Conservation (phyloP, 495 filamentous ascomycete genomes). For the Xylona heveae region DNA sequence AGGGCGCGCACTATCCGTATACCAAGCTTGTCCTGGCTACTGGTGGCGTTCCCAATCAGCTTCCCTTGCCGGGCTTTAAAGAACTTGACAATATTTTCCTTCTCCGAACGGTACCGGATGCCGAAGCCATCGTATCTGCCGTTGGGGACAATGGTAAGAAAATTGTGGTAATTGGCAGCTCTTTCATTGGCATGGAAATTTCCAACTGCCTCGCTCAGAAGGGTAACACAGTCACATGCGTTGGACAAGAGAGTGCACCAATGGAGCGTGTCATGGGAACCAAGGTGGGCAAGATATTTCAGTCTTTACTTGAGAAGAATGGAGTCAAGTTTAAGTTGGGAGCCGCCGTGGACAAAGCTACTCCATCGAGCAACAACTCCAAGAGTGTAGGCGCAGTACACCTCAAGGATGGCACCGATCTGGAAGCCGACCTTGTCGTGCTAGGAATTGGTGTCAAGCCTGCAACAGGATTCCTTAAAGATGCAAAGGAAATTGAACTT, state of each 20-base stretch:
- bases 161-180: constrained; percentile 74
- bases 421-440: constrained; percentile 77
- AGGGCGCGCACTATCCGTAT: constrained; percentile 49
- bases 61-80: constrained; percentile 72
- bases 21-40: constrained; percentile 79
- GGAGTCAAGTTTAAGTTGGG: constrained; percentile 74
- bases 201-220: constrained; percentile 53
- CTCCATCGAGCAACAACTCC: constrained; percentile 37
- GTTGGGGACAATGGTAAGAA: constrained; percentile 72
- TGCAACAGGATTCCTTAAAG: constrained; percentile 64
- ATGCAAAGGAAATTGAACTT: constrained; percentile 41
- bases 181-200: constrained; percentile 95
- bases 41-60: constrained; percentile 54
- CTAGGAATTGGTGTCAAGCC: constrained; percentile 78
- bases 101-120: constrained; percentile 52
- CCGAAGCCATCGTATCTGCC: constrained; percentile 50
- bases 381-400: constrained; percentile 57
- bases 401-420: constrained; percentile 67
- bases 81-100: constrained; percentile 72
- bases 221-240: constrained; percentile 61
- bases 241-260: constrained; percentile 81
- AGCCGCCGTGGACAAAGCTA: constrained; percentile 62
- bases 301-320: constrained; percentile 52
- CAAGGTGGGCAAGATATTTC: constrained; percentile 62
- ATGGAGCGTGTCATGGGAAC: constrained; percentile 75